Evolutionary conservation across 2,329 filamentous ascomycete species (phyloP), one percentile per base, ranked within the genome.

Genomic region (Trichoderma aggressivum): DNA sequence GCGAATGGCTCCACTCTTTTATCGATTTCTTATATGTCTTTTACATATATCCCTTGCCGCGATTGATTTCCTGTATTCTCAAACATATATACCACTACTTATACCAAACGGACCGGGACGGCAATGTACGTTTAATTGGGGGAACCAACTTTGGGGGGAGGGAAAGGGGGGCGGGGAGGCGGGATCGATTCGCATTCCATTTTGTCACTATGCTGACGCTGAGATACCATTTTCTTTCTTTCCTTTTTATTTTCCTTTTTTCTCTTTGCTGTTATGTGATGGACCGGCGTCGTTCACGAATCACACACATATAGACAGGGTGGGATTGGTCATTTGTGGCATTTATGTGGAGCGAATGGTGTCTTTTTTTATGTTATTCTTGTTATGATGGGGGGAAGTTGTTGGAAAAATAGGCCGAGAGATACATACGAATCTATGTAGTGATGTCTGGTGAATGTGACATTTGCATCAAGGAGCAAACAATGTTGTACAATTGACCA

Each of bases 41-140:
- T 11, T 53, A 47, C 34, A 63, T 62, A 63, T 69, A 63, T 69
- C 56, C 39, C 56, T 69, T 69, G 66, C 32, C 47, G 39, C 66
- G 66, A 30, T 34, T 69, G 66, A 60, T 69, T 61, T 69, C 56
- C 26, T 61, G 66, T 69, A 53, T 61, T 69, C 36, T 61, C 56
- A 36, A 61, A 50, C 43, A 47, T 53, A 56, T 63, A 70, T 56
- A 53, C 47, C 58, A 71, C 47, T 55, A 71, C 32, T 63, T 67
- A 70, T 69, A 59, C 59, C 53, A 62, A 61, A 60, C 26, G 26
- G 66, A 47, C 28, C 50, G 60, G 66, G 66, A 72, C 67, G 70
- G 69, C 73, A 74, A 73, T 74, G 71, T 74, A 74, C 60, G 72
- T 61, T 63, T 74, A 72, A 74, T 74, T 73, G 61, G 61, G 47